Conservation (phyloP, 371 early-diverging fungal species). For the Mucor sp. region DNA sequence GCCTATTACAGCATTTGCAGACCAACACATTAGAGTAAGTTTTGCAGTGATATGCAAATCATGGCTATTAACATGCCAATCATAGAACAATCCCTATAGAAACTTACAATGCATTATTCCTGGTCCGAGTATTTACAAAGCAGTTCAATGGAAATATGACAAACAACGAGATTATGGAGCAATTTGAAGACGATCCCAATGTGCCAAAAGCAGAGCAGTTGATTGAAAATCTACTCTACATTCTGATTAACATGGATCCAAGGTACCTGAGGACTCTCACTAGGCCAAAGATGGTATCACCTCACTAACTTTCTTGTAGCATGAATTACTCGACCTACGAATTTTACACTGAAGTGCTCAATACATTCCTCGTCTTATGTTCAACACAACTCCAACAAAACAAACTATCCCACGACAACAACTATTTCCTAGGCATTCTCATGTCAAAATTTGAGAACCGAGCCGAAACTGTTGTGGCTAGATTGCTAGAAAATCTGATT, state of each 20-base stretch:
- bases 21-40: slow-evolving; percentile 51
- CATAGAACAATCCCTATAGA: slow-evolving; percentile 44
- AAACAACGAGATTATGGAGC: slow-evolving; percentile 56
- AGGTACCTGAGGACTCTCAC: slow-evolving; percentile 41
- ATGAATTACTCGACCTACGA: slow-evolving; percentile 62
- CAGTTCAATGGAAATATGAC: slow-evolving; percentile 69
- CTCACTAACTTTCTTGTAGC: slow-evolving; percentile 26
- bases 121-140: slow-evolving; percentile 66
- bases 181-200: slow-evolving; percentile 51
- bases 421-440: slow-evolving; percentile 68
- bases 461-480: slow-evolving; percentile 59
- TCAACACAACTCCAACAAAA: slow-evolving; percentile 68
- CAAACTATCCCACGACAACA: slow-evolving; percentile 36
- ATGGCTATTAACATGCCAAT: not conserved
- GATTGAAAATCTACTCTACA: slow-evolving; percentile 57
- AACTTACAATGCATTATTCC: slow-evolving; percentile 71
- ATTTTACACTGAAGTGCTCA: slow-evolving; percentile 71
- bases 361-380: slow-evolving; percentile 62
- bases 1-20: slow-evolving; percentile 56
- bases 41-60: not conserved
- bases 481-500: slow-evolving; percentile 64
- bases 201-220: slow-evolving; percentile 53
- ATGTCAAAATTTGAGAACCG: slow-evolving; percentile 58
- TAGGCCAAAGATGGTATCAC: not conserved
- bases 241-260: slow-evolving; percentile 65